Evolutionary conservation across 208 protist genomes (phyloP).

Genomic region (Acanthamoeba quina): DNA sequence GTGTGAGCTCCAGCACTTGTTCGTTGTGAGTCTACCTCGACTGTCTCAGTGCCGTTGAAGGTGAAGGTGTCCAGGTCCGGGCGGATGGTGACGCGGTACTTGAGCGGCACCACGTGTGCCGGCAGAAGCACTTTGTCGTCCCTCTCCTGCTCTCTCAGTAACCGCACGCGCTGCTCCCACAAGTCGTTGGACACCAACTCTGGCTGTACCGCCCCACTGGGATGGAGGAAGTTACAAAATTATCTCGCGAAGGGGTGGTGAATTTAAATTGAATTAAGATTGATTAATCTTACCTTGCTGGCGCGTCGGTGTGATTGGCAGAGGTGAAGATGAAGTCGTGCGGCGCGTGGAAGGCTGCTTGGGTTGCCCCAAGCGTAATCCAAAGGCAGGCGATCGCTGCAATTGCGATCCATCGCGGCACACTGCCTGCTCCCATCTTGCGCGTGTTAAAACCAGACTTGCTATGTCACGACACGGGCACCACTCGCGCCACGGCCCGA

Average conservation of each 20-base stretch:
- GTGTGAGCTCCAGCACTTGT: neutral
- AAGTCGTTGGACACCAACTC: constrained; percentile 2
- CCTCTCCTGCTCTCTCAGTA: constrained; percentile 23
- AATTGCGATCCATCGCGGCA: neutral
- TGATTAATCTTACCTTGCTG: neutral
- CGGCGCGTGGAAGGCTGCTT: neutral
- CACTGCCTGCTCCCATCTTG: neutral
- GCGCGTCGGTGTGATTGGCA: neutral
- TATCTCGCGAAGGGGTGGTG: too few relatives aligned
- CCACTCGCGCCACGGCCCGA: too few relatives aligned
- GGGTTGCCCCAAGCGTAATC: neutral
- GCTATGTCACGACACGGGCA: too few relatives aligned
- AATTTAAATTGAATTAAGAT: neutral
- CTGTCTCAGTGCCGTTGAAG: constrained; percentile 54
- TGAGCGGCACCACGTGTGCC: constrained; percentile 52
- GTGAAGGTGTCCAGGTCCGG: constrained; percentile 53
- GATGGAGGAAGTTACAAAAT: neutral
- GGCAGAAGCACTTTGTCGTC: constrained; percentile 68
- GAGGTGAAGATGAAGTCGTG: constrained; percentile 7
- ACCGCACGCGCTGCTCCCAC: neutral
- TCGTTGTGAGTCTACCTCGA: neutral
- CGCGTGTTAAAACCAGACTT: neutral
- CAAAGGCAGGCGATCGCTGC: neutral
- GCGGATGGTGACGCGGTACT: constrained; percentile 38
- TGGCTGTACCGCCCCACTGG: neutral